Conservation (phyloP, 2,329 filamentous ascomycete species). For the Colletotrichum lupini region DNA sequence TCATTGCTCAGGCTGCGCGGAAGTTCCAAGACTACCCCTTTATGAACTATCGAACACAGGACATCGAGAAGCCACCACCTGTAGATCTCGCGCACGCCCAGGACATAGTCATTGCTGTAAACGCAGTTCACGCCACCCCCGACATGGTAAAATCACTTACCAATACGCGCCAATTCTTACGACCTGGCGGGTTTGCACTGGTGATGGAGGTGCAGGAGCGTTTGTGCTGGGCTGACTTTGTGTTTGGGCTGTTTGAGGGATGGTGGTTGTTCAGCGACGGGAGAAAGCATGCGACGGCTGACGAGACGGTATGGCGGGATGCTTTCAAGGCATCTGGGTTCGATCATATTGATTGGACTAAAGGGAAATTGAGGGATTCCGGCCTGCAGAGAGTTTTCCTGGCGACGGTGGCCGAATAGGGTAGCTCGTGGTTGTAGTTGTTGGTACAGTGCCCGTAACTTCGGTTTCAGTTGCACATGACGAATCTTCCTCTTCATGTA, state of each 20-base stretch:
- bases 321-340: conserved; percentile 33
- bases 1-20: conserved; percentile 44
- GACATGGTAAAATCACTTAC: conserved; percentile 35
- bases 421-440: neutral
- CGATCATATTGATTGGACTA: conserved; percentile 38
- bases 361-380: conserved; percentile 25
- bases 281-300: conserved; percentile 29
- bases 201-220: conserved; percentile 48
- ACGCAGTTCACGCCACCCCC: conserved; percentile 48
- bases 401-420: neutral
- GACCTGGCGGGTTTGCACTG: conserved; percentile 46
- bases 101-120: conserved; percentile 47
- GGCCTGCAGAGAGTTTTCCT: conserved; percentile 19
- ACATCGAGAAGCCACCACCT: conserved; percentile 22
- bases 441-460: neutral
- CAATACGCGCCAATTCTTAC: conserved; percentile 41
- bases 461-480: neutral
- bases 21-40: conserved; percentile 32
- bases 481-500: neutral
- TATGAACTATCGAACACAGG: conserved; percentile 15
- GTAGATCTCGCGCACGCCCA: conserved; percentile 40
- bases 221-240: conserved; percentile 46
- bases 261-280: conserved; percentile 52
- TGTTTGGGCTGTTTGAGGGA: conserved; percentile 50
- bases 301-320: conserved; percentile 13